Conservation (phyloP, 2,329 filamentous ascomycete genomes). For the Chaetomiaceae sp. region DNA sequence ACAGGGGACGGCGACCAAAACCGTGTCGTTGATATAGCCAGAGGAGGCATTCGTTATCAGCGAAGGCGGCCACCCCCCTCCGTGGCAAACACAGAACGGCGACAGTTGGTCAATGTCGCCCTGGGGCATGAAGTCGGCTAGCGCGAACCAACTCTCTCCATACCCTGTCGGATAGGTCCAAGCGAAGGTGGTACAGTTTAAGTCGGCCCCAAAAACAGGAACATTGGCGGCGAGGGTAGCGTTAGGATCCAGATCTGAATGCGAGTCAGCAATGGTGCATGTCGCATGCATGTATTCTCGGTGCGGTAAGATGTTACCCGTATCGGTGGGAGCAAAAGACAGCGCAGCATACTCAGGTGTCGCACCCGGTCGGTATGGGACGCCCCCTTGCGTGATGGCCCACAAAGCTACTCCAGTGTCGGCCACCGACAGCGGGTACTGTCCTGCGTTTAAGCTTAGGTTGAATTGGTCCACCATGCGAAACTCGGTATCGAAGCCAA, state of each 20-base stretch:
- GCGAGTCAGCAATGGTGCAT: background rate
- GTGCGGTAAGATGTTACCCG: background rate
- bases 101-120: background rate
- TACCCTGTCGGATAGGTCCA: background rate
- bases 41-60: background rate
- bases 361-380: background rate
- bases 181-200: background rate
- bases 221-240: background rate
- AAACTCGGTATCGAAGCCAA: background rate
- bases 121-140: background rate
- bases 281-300: background rate
- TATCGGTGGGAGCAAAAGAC: background rate
- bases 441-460: background rate
- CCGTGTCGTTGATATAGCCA: background rate
- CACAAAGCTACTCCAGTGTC: background rate
- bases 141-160: background rate
- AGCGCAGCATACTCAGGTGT: background rate
- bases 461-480: background rate
- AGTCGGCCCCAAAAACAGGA: background rate
- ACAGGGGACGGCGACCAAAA: too few species aligned
- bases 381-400: background rate
- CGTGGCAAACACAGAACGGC: background rate
- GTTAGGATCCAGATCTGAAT: background rate
- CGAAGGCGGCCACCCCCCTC: background rate
- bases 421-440: background rate